A percentile compares a stretch with the other conserved stretches of the same genome.
phyloP scores from a whole-genome alignment of 306 rosid species.

The Vigna reflexopilosa region DNA sequence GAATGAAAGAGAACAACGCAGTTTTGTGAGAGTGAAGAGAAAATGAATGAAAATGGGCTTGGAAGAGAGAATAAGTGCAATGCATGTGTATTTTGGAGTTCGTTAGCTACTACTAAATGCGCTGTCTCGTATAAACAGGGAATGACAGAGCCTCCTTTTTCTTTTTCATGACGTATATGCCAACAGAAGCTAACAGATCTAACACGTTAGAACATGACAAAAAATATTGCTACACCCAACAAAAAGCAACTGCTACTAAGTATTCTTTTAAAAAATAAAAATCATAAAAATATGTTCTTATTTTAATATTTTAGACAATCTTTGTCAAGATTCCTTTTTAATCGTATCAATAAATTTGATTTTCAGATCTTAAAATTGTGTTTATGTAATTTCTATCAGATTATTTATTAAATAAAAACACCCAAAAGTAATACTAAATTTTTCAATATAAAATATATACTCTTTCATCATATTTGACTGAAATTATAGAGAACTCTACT shows the following conservation, averaged over 20 bases:
- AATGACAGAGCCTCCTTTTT: not conserved
- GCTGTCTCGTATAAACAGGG: conserved; percentile 38
- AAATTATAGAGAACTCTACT: not conserved
- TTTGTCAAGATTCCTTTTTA: too few relatives aligned
- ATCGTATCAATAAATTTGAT: too few relatives aligned
- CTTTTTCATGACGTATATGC: not conserved
- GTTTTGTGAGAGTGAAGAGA: conserved; percentile 17
- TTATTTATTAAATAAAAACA: too few relatives aligned
- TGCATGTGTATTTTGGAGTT: conserved; percentile 27
- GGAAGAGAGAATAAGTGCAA: conserved; percentile 30
- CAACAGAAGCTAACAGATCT: not conserved
- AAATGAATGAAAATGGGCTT: conserved; percentile 26
- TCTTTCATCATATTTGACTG: too few relatives aligned
- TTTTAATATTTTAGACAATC: too few relatives aligned
- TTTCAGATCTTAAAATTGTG: not conserved
- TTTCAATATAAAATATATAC: too few relatives aligned
- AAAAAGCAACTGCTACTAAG: not conserved
- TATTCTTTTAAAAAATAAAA: not conserved
- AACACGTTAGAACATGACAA: not conserved
- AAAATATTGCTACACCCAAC: not conserved
- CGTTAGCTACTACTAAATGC: conserved; percentile 42
- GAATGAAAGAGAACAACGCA: conserved; percentile 9
- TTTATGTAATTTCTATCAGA: too few relatives aligned
- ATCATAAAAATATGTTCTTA: too few relatives aligned
- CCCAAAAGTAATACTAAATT: too few relatives aligned